These are phyloP conservation scores for Pseudozyma flocculosa DNA, from an alignment of 1,284 basidiomycete species.

Conservation along the genomic window DNA sequence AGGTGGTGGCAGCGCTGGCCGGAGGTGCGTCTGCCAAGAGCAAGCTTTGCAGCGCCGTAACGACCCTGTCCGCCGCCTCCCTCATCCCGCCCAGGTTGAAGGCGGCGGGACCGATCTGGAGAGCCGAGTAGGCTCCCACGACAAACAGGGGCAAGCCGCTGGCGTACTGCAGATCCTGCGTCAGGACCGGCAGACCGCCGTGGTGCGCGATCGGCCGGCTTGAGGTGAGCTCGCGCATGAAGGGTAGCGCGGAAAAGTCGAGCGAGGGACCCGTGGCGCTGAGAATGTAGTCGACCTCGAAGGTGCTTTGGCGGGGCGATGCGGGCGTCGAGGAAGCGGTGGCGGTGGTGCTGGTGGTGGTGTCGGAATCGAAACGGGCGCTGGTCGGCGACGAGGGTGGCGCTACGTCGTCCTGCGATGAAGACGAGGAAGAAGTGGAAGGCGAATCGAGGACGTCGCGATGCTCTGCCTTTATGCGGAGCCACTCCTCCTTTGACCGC, in stretches of 20 bases:
- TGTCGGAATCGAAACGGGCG: too few relatives aligned
- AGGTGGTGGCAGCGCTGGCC: too few relatives aligned
- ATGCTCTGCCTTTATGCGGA: not conserved
- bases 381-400: too few relatives aligned
- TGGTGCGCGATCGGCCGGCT: slow-evolving; percentile 41
- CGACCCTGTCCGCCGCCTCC: slow-evolving; percentile 58
- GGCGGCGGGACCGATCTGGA: slow-evolving; percentile 57
- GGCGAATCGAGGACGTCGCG: too few relatives aligned
- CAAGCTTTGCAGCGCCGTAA: slow-evolving; percentile 34
- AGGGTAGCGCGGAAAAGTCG: slow-evolving; percentile 38
- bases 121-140: slow-evolving; percentile 50
- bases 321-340: too few relatives aligned
- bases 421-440: too few relatives aligned
- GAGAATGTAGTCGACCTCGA: slow-evolving; percentile 42
- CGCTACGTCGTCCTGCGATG: too few relatives aligned
- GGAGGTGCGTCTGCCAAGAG: not conserved
- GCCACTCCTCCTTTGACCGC: slow-evolving; percentile 10
- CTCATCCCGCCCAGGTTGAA: slow-evolving; percentile 58
- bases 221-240: slow-evolving; percentile 33
- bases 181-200: slow-evolving; percentile 54
- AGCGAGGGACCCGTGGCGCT: slow-evolving; percentile 53
- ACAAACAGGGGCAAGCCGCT: slow-evolving; percentile 54
- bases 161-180: slow-evolving; percentile 53
- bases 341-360: too few relatives aligned
- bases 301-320: not conserved